Evolutionary conservation across 805 yeast species (phyloP), one percentile per base, ranked within the genome.

Genomic region (Myxozyma melibiosi): DNA sequence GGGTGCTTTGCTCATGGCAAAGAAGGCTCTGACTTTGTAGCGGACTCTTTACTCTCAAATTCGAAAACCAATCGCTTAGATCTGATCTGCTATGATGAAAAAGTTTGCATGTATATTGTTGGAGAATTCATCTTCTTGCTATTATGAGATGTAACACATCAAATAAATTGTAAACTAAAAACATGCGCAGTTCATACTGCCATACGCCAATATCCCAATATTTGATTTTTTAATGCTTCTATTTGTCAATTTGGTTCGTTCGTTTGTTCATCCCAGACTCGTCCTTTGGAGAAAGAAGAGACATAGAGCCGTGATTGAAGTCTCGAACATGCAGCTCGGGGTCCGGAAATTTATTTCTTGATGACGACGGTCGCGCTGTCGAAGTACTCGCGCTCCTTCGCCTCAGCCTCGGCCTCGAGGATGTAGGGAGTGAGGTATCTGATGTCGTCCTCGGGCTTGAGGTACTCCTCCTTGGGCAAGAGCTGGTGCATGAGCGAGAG

Each of bases 381-480:
- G 71, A 94, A 84, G 71, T 86, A 94, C 62, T 80, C 84, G 77
- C 86, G 90, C 80, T 94, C 99, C 64, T 81, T 79, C 48, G 84
- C 86, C 75, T 89, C 97, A 68, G 88, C 89, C 79, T 94, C 98
- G 61, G 92, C 95, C 80, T 94, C 97, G 70, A 91, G 81, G 62
- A 94, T 78, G 78, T 87, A 88, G 67, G 97, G 97, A 58, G 88
- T 75, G 71, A 94, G 80, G 78, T 90, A 91, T 67, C 87, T 87
- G 56, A 76, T 75, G 74, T 89, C 96, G 62, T 92, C 92, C 70
- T 84, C 88, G 30, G 90, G 82, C 73, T 84, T 82, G 62, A 88
- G 78, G 68, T 85, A 86, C 76, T 92, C 85, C 70, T 81, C 80
- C 62, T 82, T 79, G 68, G 98, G 96, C 68, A 94, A 81, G 61